phyloP scores from a whole-genome alignment of 495 filamentous ascomycete species.

The Pyronema omphalodes region DNA sequence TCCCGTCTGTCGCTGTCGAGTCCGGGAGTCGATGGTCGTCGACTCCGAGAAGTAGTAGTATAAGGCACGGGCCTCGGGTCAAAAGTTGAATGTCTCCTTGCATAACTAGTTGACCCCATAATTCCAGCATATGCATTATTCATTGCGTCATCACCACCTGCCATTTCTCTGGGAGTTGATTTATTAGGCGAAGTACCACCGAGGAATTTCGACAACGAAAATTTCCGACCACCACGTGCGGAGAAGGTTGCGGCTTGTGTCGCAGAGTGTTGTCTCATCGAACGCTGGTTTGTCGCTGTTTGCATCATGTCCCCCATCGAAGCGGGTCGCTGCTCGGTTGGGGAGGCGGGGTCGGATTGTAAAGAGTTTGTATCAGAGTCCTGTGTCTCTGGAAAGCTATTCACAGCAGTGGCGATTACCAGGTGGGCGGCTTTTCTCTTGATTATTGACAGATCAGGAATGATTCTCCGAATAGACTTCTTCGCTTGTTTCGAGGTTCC shows the following conservation, averaged over 20 bases:
- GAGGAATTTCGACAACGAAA: constrained; percentile 19
- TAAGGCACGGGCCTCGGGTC: constrained; percentile 4
- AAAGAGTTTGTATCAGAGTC: constrained; percentile 15
- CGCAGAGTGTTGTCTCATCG: constrained; percentile 4
- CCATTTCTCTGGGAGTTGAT: constrained; percentile 2
- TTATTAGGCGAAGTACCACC: constrained; percentile 7
- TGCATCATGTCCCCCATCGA: constrained; percentile 6
- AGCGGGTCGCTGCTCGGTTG: constrained; percentile 13
- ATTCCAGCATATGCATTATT: constrained; percentile 10
- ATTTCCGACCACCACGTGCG: constrained; percentile 3
- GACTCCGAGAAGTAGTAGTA: constrained; percentile 1
- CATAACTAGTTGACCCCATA: constrained; percentile 10
- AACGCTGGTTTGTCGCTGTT: constrained; percentile 2
- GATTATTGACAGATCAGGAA: constrained; percentile 16
- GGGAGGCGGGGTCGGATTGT: constrained; percentile 17
- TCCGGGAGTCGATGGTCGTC: constrained; percentile 9
- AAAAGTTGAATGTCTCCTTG: constrained; percentile 10
- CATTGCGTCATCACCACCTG: constrained; percentile 3
- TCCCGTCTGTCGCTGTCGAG: constrained; percentile 1
- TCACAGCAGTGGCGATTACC: constrained; percentile 16
- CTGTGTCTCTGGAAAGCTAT: constrained; percentile 16
- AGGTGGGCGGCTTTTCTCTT: constrained; percentile 9
- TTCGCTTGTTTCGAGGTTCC: constrained; percentile 17
- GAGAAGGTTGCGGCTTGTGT: constrained; percentile 4
- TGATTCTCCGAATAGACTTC: constrained; percentile 22